Evolutionary conservation across 192 early-diverging fungal genomes (phyloP).

Genomic region (Coemansia sp.): DNA sequence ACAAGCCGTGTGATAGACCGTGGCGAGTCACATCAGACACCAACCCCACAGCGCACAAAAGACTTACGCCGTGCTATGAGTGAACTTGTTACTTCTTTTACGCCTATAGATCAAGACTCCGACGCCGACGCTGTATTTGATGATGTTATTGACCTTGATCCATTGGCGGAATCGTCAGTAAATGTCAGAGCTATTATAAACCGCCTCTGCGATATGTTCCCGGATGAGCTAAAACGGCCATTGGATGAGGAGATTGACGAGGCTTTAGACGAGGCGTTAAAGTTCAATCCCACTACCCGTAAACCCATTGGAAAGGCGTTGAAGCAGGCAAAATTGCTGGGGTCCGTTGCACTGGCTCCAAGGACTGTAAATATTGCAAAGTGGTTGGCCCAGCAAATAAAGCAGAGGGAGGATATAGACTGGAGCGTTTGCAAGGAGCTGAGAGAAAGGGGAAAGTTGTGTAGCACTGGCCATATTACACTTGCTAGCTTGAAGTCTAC

Average conservation of each 20-base stretch:
- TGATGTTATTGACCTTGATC: conserved; percentile 61
- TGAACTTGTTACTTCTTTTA: conserved; percentile 55
- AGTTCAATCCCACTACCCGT: conserved; percentile 41
- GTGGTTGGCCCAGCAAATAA: conserved; percentile 27
- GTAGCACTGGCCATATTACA: conserved; percentile 52
- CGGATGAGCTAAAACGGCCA: conserved; percentile 33
- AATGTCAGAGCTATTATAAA: conserved; percentile 56
- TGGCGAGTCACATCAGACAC: conserved; percentile 79
- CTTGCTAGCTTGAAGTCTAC: conserved; percentile 47
- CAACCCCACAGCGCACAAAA: conserved; percentile 66
- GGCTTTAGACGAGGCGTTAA: conserved; percentile 56
- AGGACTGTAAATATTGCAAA: conserved; percentile 18
- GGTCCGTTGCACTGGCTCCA: conserved; percentile 30
- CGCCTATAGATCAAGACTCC: conserved; percentile 59
- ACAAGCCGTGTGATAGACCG: conserved; percentile 60
- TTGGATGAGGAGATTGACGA: conserved; percentile 53
- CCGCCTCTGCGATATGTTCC: conserved; percentile 50
- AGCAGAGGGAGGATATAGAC: conserved; percentile 1
- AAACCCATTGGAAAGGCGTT: conserved; percentile 19
- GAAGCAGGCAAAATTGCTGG: conserved; percentile 14
- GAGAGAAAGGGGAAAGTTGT: conserved; percentile 2
- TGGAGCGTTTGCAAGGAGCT: conserved; percentile 28
- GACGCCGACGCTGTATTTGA: conserved; percentile 60
- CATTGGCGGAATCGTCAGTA: conserved; percentile 52
- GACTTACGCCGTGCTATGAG: conserved; percentile 63